Evolutionary conservation across 306 rosid genomes (phyloP), one percentile per base, ranked within the genome.

Genomic region (Trifolium subterraneum): DNA sequence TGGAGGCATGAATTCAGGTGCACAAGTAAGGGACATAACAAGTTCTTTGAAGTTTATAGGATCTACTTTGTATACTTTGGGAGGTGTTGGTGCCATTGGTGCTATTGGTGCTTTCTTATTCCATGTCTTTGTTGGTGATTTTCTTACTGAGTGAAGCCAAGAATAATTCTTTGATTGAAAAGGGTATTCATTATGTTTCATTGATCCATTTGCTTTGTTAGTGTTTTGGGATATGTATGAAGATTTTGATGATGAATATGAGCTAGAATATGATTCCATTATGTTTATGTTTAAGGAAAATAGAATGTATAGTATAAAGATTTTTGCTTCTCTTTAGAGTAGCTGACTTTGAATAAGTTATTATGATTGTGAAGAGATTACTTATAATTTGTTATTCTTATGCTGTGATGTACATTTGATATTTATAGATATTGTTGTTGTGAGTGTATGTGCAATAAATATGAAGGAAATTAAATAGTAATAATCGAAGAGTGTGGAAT

Each of bases 1-100:
- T 45, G 35, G 76, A 10, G 64, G 72, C 56, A 39, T 73, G 68
- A 78, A 85, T 79, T 86, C 86, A 0, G 82, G 88, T 36, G 85
- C 87, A 64, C 92, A 86, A 8, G 97, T 93, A 60, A 93, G 96
- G 25, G 78, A 78, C 75, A 89, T 96, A 64, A 91, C 98, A 11
- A 93, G 82, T 50, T 82, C 79, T 19, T 88, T 62, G 80, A 91
- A 93, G 87, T 93, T 87, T 7, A 86, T 12, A 10, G 96, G 86
- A 19, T 93, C 97, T 1, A 93, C 97, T 63, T 81, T 85, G 89
- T 89, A 93, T 4, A 93, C 85, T 45, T 84, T 79, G 2, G 80
- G 81, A 1, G 85, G 86, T 3, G 77, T 79, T 7, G 90, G 96
- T 2, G 90, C 89, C 74, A 87, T 72, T 7, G 96, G 92, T 0